Percentiles rank a stretch among this genome's conserved stretches.
Evolutionary conservation across 805 yeast species (phyloP).

Genomic region (Saturnispora sekii): DNA sequence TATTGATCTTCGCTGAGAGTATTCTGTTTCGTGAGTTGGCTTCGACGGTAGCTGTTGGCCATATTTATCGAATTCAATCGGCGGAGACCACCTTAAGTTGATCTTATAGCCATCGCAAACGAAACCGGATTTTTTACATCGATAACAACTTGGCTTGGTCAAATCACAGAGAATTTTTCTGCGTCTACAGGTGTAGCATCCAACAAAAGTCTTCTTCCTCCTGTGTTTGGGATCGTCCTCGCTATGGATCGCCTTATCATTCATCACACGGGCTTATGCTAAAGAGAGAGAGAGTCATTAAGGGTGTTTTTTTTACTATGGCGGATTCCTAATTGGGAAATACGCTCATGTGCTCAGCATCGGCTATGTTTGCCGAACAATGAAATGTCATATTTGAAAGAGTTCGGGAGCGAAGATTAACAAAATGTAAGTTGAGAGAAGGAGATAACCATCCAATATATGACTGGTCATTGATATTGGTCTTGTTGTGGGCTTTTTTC

Average conservation of each 20-base stretch:
- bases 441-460: too few relatives aligned
- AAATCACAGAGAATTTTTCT: slow-evolving; percentile 78
- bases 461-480: too few relatives aligned
- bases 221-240: slow-evolving; percentile 13
- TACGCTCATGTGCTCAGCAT: too few relatives aligned
- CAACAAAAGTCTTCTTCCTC: slow-evolving; percentile 68
- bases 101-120: slow-evolving; percentile 78
- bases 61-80: slow-evolving; percentile 39
- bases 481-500: too few relatives aligned
- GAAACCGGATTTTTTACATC: slow-evolving; percentile 59
- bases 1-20: slow-evolving; percentile 59
- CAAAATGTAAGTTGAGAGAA: too few relatives aligned
- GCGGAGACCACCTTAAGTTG: slow-evolving; percentile 68
- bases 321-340: not conserved
- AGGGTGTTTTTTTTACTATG: not conserved
- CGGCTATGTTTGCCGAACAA: too few relatives aligned
- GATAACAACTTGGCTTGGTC: slow-evolving; percentile 55
- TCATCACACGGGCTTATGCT: not conserved
- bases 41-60: slow-evolving; percentile 32
- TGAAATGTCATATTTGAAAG: too few relatives aligned
- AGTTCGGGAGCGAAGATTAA: too few relatives aligned
- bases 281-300: not conserved
- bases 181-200: slow-evolving; percentile 81
- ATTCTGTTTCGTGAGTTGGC: slow-evolving; percentile 33
- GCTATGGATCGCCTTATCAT: not conserved